phyloP scores from a whole-genome alignment of 805 yeast species.

The Suhomyces vadensis region DNA sequence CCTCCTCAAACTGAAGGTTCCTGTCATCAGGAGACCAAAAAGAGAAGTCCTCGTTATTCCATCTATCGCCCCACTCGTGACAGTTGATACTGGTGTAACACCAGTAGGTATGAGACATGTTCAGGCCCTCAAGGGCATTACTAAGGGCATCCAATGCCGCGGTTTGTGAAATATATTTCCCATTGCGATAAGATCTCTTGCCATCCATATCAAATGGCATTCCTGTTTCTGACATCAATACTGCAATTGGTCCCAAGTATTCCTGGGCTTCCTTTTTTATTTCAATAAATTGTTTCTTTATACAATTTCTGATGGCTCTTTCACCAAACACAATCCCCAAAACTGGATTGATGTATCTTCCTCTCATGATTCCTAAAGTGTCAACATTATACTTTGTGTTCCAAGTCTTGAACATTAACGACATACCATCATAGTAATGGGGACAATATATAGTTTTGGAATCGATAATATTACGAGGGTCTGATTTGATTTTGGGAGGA shows the following conservation, averaged over 20 bases:
- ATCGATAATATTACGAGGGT: slow-evolving; percentile 53
- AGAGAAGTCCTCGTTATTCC: slow-evolving; percentile 95
- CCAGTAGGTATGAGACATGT: slow-evolving; percentile 81
- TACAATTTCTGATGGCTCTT: slow-evolving; percentile 67
- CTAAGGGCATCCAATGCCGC: slow-evolving; percentile 82
- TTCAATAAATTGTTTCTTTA: slow-evolving; percentile 65
- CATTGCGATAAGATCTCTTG: slow-evolving; percentile 64
- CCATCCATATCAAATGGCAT: slow-evolving; percentile 96
- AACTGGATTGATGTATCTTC: slow-evolving; percentile 68
- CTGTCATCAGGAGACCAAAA: slow-evolving; percentile 74
- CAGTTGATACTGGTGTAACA: slow-evolving; percentile 71
- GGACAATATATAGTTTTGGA: slow-evolving; percentile 72
- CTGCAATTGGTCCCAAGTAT: slow-evolving; percentile 69
- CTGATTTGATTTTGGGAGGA: slow-evolving; percentile 66
- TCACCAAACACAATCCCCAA: slow-evolving; percentile 84
- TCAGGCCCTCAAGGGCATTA: slow-evolving; percentile 73
- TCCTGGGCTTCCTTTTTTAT: slow-evolving; percentile 64
- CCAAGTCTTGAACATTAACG: slow-evolving; percentile 91
- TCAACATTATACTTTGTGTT: slow-evolving; percentile 79
- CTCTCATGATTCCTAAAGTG: slow-evolving; percentile 83
- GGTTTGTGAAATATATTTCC: slow-evolving; percentile 72
- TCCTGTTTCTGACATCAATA: slow-evolving; percentile 90
- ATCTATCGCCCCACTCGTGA: slow-evolving; percentile 85
- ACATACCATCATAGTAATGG: slow-evolving; percentile 94
- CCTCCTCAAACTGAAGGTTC: slow-evolving; percentile 22